These are phyloP conservation scores for Wickerhamomyces mucosus DNA, from an alignment of 805 yeast genomes.

Conservation along the genomic window DNA sequence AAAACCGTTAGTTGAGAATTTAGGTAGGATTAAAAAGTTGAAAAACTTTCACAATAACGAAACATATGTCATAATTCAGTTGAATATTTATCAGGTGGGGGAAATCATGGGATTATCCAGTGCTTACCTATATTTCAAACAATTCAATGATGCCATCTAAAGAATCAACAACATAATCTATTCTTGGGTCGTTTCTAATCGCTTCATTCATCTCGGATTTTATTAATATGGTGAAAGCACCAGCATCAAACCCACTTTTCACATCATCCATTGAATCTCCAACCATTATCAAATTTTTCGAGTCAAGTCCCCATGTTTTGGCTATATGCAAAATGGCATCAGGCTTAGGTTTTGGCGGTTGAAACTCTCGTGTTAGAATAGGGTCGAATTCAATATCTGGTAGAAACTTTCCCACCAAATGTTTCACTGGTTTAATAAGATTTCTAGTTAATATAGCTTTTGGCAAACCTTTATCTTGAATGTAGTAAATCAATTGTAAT, in stretches of 20 bases:
- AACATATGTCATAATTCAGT: no score
- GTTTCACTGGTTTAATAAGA: conserved; percentile 40
- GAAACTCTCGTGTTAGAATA: conserved; percentile 51
- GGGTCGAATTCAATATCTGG: conserved; percentile 35
- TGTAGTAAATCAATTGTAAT: conserved; percentile 6
- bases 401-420: conserved; percentile 36
- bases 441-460: conserved; percentile 61
- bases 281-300: conserved; percentile 50
- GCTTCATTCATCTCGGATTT: conserved; percentile 41
- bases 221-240: conserved; percentile 46
- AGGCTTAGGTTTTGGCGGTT: conserved; percentile 63
- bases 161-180: conserved; percentile 16
- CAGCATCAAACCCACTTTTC: conserved; percentile 55
- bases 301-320: conserved; percentile 33
- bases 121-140: no score
- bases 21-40: no score
- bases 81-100: no score
- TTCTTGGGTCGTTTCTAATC: conserved; percentile 27
- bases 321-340: conserved; percentile 53
- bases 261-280: conserved; percentile 70
- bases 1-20: no score
- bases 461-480: conserved; percentile 19
- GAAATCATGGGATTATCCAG: no score
- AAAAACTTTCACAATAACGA: no score
- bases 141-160: conserved; percentile 28